These are phyloP conservation scores for Fraxinus sp. DNA, from an alignment of 305 asterid species.

Conservation along the genomic window DNA sequence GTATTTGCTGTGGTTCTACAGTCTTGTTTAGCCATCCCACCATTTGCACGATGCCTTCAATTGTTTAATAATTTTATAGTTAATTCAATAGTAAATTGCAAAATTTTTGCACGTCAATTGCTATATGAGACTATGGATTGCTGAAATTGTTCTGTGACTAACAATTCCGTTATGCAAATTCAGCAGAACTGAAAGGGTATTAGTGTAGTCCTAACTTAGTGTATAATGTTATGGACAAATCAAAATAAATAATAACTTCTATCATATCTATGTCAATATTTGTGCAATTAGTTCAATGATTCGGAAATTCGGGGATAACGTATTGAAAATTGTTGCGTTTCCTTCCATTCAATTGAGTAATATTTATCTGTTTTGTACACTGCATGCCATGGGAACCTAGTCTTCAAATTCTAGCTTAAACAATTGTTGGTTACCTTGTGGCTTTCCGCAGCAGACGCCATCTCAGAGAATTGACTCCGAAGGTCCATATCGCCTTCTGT, in stretches of 20 bases:
- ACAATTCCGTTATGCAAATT: neutral
- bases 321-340: neutral
- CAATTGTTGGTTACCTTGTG: neutral
- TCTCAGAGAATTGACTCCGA: constrained; percentile 36
- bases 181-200: neutral
- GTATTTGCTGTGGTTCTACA: neutral
- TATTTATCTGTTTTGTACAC: neutral
- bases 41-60: neutral
- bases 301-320: neutral
- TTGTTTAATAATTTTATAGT: neutral
- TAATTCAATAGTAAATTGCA: neutral
- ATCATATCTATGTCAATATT: neutral
- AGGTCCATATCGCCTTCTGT: constrained; percentile 54
- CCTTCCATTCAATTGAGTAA: neutral
- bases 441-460: constrained; percentile 29
- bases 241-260: neutral
- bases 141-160: neutral
- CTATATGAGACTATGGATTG: neutral
- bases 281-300: neutral
- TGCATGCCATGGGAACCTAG: neutral
- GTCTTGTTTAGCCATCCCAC: neutral
- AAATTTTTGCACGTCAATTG: neutral
- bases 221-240: neutral
- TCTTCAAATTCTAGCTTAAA: neutral
- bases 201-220: neutral